A percentile compares a stretch with the other conserved stretches of the same genome.
Evolutionary conservation across 1,284 basidiomycete species (phyloP).

Genomic region (Apiotrichum gracile): DNA sequence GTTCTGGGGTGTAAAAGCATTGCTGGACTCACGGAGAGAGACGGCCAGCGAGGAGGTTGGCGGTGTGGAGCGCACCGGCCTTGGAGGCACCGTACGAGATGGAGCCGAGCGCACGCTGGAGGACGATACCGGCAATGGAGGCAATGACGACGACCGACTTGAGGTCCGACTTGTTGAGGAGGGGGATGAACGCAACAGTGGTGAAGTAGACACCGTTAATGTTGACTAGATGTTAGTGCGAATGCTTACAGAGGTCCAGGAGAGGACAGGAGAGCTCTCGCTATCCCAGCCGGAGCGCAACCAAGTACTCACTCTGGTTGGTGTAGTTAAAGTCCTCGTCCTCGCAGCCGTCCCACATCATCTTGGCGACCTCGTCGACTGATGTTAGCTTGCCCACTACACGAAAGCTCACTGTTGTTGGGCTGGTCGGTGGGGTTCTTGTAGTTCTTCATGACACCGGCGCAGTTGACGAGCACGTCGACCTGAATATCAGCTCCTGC

Average conservation of each 20-base stretch:
- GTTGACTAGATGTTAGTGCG: conserved; percentile 20
- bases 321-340: conserved; percentile 32
- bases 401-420: conserved; percentile 25
- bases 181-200: conserved; percentile 37
- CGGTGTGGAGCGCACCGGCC: conserved; percentile 33
- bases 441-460: conserved; percentile 32
- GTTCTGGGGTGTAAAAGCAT: too few relatives aligned
- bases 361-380: conserved; percentile 20
- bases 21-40: conserved; percentile 25
- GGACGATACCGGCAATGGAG: conserved; percentile 38
- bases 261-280: too few relatives aligned
- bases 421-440: conserved; percentile 25
- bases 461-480: conserved; percentile 43
- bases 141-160: conserved; percentile 42
- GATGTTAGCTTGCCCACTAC: neutral
- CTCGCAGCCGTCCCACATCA: conserved; percentile 34
- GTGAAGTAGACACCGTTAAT: conserved; percentile 42
- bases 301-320: conserved; percentile 13
- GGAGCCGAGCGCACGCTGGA: conserved; percentile 29
- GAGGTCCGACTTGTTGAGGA: conserved; percentile 35
- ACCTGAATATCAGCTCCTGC: neutral
- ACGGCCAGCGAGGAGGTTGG: conserved; percentile 29
- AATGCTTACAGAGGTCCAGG: too few relatives aligned
- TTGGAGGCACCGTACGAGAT: conserved; percentile 44
- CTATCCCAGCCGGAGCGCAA: neutral